phyloP scores from a whole-genome alignment of 208 protist species.

The Kentomonas sorsogonicus region DNA sequence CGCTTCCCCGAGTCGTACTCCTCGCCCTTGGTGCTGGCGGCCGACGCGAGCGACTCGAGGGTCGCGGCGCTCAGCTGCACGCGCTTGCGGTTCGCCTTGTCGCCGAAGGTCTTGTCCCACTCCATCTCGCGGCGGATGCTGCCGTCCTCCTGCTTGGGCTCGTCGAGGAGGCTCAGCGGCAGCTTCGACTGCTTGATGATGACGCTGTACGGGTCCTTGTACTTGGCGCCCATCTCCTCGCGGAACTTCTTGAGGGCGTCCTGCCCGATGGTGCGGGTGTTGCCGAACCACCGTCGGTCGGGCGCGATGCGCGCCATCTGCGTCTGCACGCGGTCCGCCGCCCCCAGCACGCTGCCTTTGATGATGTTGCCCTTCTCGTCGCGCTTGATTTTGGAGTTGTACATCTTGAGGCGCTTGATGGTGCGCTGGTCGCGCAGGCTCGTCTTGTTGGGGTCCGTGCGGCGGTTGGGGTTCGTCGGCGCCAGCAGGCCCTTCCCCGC shows the following conservation, averaged over 20 bases:
- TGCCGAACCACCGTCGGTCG: constrained; percentile 97
- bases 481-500: constrained; percentile 81
- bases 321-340: constrained; percentile 76
- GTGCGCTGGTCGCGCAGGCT: constrained; percentile 79
- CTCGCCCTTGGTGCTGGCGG: constrained; percentile 29
- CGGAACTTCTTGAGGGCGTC: constrained; percentile 95
- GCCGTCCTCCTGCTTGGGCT: constrained; percentile 68
- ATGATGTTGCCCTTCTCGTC: constrained; percentile 91
- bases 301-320: constrained; percentile 93
- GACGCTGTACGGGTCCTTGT: constrained; percentile 97
- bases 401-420: constrained; percentile 89
- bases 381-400: constrained; percentile 82
- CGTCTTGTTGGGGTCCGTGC: constrained; percentile 73
- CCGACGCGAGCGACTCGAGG: constrained; percentile 46
- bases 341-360: constrained; percentile 84
- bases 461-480: constrained; percentile 78
- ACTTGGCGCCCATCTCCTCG: constrained; percentile 92
- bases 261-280: constrained; percentile 95
- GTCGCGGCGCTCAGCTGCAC: constrained; percentile 56
- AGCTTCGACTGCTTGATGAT: constrained; percentile 96
- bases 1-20: constrained; percentile 54
- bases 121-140: constrained; percentile 93
- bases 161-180: constrained; percentile 93
- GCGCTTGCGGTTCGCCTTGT: constrained; percentile 92
- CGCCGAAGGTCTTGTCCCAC: constrained; percentile 95